Base-by-base conservation (phyloP, 352 stramenopile species). In the Saprolegnia parasitica region DNA sequence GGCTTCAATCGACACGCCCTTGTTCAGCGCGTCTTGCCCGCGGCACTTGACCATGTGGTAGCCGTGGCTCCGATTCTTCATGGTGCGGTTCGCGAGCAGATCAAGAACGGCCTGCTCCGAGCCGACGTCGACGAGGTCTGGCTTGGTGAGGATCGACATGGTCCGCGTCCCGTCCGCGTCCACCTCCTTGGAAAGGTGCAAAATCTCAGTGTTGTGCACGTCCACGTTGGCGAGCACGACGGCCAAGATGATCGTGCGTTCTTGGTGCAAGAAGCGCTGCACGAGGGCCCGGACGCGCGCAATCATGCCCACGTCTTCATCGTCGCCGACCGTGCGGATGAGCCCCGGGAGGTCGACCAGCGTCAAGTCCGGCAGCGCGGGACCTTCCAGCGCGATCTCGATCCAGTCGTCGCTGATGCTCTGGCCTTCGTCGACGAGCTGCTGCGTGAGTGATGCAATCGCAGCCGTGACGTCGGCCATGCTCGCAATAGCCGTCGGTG, bases 11-110 rank as follows among this genome's bases (percentile, higher is more conserved):
- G 68, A 83, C 40, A 83, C 74, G 6, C 77, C 74, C 11, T 81
- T 76, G 49, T 81, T 77, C 57, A 95, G 72, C 32, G 86, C 83
- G 10, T 78, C 78, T 61, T 96, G 88, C 32, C 79, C 88, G 16
- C 88, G 78, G 47, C 85, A 91, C 75, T 95, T 95, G 26, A 94
- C 80, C n/a, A 90, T 87, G 68, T 96, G 88, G 70, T 94, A 96
- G 9, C 85, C 83, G 10, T 90, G 68, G 29, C 73, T 57, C 65
- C 87, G 84, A 4, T 73, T 62, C 4, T 73, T 61, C 60, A 88
- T 90, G 72, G 88, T 93, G 39, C 79, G 76, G 71, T 91, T 92
- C 13, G 86, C 54, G 45, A 97, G 64, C 32, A 96, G 74, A 10
- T 95, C 77, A 40, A 87, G 74, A 0, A 97, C 81, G 40, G 78